Evolutionary conservation across 805 yeast genomes (phyloP).

Genomic region (Teunomyces cretensis): DNA sequence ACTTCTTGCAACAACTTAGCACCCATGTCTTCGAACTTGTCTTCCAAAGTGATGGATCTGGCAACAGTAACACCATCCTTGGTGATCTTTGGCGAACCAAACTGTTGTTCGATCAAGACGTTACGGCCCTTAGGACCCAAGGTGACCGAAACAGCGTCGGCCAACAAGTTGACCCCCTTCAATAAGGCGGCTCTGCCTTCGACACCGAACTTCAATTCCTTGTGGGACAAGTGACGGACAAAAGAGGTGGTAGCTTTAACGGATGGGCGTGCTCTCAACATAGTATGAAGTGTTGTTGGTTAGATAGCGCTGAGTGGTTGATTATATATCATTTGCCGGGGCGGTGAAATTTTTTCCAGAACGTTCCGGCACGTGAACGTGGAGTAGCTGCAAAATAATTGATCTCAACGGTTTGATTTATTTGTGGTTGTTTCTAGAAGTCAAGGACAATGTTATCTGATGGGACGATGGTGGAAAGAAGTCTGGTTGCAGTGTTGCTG

Average conservation of each 20-base stretch:
- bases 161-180: conserved; percentile 91
- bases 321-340: background rate
- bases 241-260: conserved; percentile 35
- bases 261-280: conserved; percentile 53
- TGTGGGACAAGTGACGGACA: conserved; percentile 64
- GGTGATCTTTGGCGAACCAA: conserved; percentile 96
- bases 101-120: conserved; percentile 93
- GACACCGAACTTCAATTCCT: conserved; percentile 94
- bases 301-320: background rate
- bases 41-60: conserved; percentile 72
- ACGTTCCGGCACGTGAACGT: conserved; percentile 11
- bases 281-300: conserved; percentile 13
- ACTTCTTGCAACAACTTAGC: conserved; percentile 95
- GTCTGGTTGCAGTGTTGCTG: no score
- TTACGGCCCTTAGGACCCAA: conserved; percentile 98
- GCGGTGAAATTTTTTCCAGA: conserved; percentile 13
- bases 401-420: background rate
- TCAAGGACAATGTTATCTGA: no score
- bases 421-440: no score
- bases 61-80: conserved; percentile 99
- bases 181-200: conserved; percentile 94
- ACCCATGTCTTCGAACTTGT: conserved; percentile 95
- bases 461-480: no score
- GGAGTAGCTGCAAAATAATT: background rate
- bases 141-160: conserved; percentile 95